Evolutionary conservation across 2,329 filamentous ascomycete genomes (phyloP), one percentile per base, ranked within the genome.

Genomic region (Cercospora sp.): DNA sequence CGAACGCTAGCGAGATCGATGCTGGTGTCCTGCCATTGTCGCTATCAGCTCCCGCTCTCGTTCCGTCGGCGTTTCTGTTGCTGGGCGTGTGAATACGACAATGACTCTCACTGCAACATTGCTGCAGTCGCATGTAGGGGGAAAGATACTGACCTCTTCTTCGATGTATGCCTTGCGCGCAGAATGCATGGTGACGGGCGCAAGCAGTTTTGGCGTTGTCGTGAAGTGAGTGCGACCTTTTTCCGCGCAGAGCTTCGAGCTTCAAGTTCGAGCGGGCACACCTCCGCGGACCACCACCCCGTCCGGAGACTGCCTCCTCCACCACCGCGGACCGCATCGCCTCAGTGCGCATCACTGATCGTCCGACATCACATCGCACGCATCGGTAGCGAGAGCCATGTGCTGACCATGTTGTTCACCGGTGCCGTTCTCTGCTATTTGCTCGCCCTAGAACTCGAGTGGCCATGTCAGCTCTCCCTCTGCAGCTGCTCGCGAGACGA

Each of bases 101-200:
- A 68, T 18, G 45, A 51, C 45, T 51, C 20, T 23, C 45, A 3
- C 45, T 51, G 45, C 45, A 51, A 16, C 10, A 16, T 23, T 23
- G 20, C 1, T 51, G 45, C 20, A 51, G 45, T 23, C 45, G 20
- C 45, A 51, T 51, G 45, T 9, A 68, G 65, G 51, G 62, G 55
- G 51, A 42, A 55, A 65, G 66, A 31, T 63, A 76, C 87, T 84
- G 85, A 91, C 90, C 84, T 90, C 86, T 63, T 97, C 94, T 85
- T 98, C 94, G 72, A 98, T 93, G 80, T 96, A 97, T 51, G 94
- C 94, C 81, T 94, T 91, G 73, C 95, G 88, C 79, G 94, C 89
- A 67, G 94, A 94, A 84, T 97, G 94, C 71, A 72, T 72, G 16
- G 58, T 68, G 64, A 45, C 58, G 57, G 20, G 45, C 20, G 20